A percentile compares a stretch with the other conserved stretches of the same genome.
These are phyloP conservation scores for Aphanomyces astaci DNA, from an alignment of 352 stramenopile species.

Conservation along the genomic window DNA sequence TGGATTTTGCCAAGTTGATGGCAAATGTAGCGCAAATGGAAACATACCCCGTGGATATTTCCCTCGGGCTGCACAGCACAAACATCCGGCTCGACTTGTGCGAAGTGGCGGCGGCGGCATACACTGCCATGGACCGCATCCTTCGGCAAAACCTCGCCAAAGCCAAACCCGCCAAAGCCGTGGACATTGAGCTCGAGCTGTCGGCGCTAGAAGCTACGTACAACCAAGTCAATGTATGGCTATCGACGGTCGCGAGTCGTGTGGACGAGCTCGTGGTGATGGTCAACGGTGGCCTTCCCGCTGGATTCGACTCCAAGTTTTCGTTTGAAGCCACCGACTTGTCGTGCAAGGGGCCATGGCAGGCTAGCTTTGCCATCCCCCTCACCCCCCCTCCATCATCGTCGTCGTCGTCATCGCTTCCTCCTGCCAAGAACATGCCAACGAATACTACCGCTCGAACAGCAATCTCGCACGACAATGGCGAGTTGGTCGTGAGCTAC, in stretches of 20 bases:
- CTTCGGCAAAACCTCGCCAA: conserved; percentile 60
- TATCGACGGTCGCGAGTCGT: conserved; percentile 50
- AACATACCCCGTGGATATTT: conserved; percentile 60
- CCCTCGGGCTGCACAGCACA: conserved; percentile 52
- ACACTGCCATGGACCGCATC: conserved; percentile 51
- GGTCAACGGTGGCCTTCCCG: conserved; percentile 45
- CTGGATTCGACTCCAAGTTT: conserved; percentile 44
- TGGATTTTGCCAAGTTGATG: conserved; percentile 8
- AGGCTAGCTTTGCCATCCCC: conserved; percentile 46
- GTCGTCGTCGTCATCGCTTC: background rate
- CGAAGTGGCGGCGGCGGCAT: conserved; percentile 24
- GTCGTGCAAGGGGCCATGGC: conserved; percentile 53
- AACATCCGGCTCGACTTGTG: conserved; percentile 59
- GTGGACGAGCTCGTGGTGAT: conserved; percentile 56
- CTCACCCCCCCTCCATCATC: conserved; percentile 37
- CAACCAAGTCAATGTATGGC: conserved; percentile 39
- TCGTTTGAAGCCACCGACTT: conserved; percentile 51
- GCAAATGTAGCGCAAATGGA: conserved; percentile 47
- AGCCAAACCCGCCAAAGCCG: conserved; percentile 26
- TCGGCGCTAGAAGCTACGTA: conserved; percentile 47
- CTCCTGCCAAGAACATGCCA: background rate
- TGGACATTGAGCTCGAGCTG: conserved; percentile 49
- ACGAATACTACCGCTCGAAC: too few relatives aligned
- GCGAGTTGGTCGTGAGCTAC: conserved; percentile 46
- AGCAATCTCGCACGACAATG: conserved; percentile 48